Evolutionary conservation across 164 flowering plant species (phyloP).

Genomic region (Kingdonia uniflora): DNA sequence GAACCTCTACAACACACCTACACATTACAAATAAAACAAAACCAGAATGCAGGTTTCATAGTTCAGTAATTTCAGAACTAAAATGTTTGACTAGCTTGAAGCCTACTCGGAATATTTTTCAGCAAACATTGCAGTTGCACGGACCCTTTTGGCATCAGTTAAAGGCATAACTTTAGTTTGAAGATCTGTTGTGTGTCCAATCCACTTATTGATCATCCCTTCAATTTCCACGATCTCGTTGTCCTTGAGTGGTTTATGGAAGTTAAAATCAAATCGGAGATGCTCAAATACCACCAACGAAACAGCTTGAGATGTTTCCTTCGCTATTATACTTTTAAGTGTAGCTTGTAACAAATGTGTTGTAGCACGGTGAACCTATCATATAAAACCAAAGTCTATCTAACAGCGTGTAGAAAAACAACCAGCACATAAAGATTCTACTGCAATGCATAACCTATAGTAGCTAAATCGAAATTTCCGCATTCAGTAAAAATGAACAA

Average conservation of each 20-base stretch:
- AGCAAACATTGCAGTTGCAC: conserved; percentile 98
- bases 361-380: conserved; percentile 96
- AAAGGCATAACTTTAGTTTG: conserved; percentile 89
- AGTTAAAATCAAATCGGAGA: too few species aligned
- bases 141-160: too few species aligned
- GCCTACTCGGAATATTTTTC: conserved; percentile 97
- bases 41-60: not conserved
- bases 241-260: too few species aligned
- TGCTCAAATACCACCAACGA: too few species aligned
- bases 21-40: conserved; percentile 7
- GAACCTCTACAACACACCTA: conserved; percentile 98
- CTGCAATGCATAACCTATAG: too few species aligned
- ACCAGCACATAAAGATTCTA: too few species aligned
- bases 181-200: conserved; percentile 61
- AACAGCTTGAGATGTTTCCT: conserved; percentile 96
- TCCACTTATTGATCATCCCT: too few species aligned
- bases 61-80: not conserved
- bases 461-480: too few species aligned
- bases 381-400: too few species aligned
- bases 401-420: too few species aligned
- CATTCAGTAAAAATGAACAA: too few species aligned
- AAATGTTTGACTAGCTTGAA: conserved; percentile 9
- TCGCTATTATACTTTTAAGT: conserved; percentile 65
- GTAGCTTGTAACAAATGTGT: conserved; percentile 96
- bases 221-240: too few species aligned